Evolutionary conservation across 2,329 filamentous ascomycete genomes (phyloP).

Genomic region (Diaporthe longicolla): DNA sequence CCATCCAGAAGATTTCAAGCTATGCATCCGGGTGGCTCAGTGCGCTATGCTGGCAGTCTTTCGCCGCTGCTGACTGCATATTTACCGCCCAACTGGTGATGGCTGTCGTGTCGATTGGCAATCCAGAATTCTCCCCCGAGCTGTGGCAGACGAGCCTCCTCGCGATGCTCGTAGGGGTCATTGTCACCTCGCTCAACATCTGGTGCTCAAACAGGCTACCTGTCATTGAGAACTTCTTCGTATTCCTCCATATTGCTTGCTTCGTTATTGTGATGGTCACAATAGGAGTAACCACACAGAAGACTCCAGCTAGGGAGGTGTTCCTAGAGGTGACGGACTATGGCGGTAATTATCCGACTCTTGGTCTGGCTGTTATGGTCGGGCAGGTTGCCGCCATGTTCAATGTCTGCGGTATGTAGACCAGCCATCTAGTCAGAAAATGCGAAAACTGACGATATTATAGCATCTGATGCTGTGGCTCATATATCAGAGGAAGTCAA

Average conservation of each 20-base stretch:
- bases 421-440: conserved; percentile 49
- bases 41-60: conserved; percentile 61
- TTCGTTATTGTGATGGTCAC: conserved; percentile 48
- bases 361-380: conserved; percentile 54
- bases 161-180: conserved; percentile 63
- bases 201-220: conserved; percentile 61
- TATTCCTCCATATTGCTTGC: conserved; percentile 60
- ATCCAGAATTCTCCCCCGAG: conserved; percentile 7
- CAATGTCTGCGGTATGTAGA: conserved; percentile 15
- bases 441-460: background rate
- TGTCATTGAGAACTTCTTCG: conserved; percentile 63
- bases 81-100: conserved; percentile 23
- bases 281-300: conserved; percentile 47
- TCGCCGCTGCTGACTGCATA: conserved; percentile 48
- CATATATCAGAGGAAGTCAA: conserved; percentile 53
- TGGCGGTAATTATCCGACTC: conserved; percentile 50
- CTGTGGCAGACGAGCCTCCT: conserved; percentile 51
- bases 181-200: conserved; percentile 62
- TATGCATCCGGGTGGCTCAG: conserved; percentile 66
- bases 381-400: conserved; percentile 44
- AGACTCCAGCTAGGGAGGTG: conserved; percentile 45
- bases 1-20: conserved; percentile 66
- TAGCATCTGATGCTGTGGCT: conserved; percentile 47
- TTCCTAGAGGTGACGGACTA: conserved; percentile 51
- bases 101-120: conserved; percentile 14